A percentile compares a stretch with the other conserved stretches of the same genome.
Evolutionary conservation across 1,284 basidiomycete species (phyloP).

Genomic region (Sutorius eximius): DNA sequence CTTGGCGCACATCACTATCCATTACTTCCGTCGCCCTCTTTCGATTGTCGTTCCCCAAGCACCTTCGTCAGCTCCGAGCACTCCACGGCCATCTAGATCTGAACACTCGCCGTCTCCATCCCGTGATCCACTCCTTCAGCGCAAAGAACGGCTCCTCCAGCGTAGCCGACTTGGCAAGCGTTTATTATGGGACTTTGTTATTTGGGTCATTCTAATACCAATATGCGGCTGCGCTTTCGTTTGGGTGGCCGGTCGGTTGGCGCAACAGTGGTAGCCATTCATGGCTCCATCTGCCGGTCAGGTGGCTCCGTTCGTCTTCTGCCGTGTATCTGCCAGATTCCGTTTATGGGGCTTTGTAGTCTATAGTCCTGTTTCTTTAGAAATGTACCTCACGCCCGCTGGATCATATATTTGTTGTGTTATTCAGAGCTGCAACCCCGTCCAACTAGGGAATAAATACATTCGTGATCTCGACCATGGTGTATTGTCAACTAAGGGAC

Average conservation of each 20-base stretch:
- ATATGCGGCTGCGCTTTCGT: conserved; percentile 50
- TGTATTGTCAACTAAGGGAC: not conserved
- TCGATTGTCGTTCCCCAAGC: conserved; percentile 62
- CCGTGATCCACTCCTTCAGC: conserved; percentile 62
- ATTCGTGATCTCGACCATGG: not conserved
- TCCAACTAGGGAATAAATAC: not conserved
- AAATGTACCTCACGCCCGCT: not conserved
- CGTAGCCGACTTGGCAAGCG: conserved; percentile 59
- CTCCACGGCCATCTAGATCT: conserved; percentile 10
- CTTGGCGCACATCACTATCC: conserved; percentile 61
- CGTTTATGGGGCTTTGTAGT: conserved; percentile 5
- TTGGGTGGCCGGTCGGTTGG: conserved; percentile 52
- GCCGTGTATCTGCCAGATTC: not conserved
- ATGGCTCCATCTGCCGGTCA: conserved; percentile 9
- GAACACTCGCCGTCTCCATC: conserved; percentile 26
- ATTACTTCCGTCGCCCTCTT: conserved; percentile 68
- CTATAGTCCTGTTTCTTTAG: not conserved
- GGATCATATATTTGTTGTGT: not conserved
- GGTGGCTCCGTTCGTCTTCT: not conserved
- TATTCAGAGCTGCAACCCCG: not conserved
- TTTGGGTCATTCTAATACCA: conserved; percentile 63
- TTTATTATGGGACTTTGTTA: conserved; percentile 69
- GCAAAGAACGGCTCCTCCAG: conserved; percentile 75
- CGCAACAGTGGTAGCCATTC: conserved; percentile 40
- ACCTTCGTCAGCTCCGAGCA: conserved; percentile 27